phyloP scores from a whole-genome alignment of 2,329 filamentous ascomycete genomes.

The Colletotrichum sp. region DNA sequence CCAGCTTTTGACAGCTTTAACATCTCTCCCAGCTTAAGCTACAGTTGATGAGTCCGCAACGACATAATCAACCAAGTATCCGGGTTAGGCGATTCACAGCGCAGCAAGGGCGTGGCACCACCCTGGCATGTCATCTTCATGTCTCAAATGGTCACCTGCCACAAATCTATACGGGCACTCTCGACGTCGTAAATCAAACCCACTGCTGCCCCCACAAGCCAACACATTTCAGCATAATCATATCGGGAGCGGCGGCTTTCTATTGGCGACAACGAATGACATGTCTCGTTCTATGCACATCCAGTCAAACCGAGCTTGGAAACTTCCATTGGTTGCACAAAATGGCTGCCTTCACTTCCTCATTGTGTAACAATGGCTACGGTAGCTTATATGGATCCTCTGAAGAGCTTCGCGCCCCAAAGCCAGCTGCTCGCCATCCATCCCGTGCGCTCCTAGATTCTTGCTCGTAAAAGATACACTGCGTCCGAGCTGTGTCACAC shows the following conservation, averaged over 20 bases:
- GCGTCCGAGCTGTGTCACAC: not conserved
- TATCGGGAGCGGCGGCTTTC: not conserved
- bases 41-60: not conserved
- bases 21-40: not conserved
- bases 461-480: not conserved
- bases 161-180: not conserved
- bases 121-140: not conserved
- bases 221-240: not conserved
- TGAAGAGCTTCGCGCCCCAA: not conserved
- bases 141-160: constrained; percentile 1
- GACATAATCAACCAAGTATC: not conserved
- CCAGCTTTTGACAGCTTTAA: not conserved
- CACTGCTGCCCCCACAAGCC: not conserved
- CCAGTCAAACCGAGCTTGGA: not conserved
- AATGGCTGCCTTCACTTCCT: not conserved
- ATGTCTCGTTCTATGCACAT: not conserved
- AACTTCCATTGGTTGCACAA: not conserved
- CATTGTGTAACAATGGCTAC: not conserved
- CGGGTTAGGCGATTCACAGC: not conserved
- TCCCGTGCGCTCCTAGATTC: not conserved
- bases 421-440: not conserved
- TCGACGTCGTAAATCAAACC: not conserved
- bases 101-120: not conserved
- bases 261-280: not conserved
- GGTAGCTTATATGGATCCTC: not conserved